Conservation (phyloP, 441 rosid species). For the Croton setiger region DNA sequence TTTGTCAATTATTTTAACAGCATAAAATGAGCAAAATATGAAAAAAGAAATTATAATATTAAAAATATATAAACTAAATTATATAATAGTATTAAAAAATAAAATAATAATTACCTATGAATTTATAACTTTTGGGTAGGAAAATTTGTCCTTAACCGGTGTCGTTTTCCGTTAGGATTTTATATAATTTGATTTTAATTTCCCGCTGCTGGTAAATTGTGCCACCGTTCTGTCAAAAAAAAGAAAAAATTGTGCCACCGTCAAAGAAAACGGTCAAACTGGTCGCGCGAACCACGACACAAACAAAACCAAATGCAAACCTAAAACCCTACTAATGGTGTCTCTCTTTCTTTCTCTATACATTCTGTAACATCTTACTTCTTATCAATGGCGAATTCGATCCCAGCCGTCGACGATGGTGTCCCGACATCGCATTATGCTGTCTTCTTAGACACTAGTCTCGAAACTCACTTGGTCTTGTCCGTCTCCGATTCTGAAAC, state of each 20-base stretch:
- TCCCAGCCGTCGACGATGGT: conserved; percentile 22
- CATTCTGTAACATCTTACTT: neutral
- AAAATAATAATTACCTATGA: no score
- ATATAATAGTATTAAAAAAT: no score
- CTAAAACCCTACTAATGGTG: conserved; percentile 9
- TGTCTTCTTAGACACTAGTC: conserved; percentile 51
- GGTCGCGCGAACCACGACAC: neutral
- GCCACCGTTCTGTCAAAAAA: no score
- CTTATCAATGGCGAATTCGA: conserved; percentile 17
- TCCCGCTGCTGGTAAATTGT: neutral
- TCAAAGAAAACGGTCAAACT: neutral
- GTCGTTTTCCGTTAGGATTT: neutral
- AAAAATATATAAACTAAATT: no score
- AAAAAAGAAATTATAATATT: no score
- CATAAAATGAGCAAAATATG: no score
- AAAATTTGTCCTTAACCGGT: neutral
- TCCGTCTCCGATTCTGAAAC: conserved; percentile 46
- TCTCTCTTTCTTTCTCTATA: neutral
- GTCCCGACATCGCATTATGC: conserved; percentile 15
- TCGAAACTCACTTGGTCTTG: conserved; percentile 50
- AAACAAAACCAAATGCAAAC: neutral
- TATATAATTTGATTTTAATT: neutral
- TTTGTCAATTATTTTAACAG: no score
- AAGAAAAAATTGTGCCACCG: no score
- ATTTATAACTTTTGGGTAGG: no score